These are phyloP conservation scores for Salmacisia buchloeana DNA, from an alignment of 1,284 basidiomycete species.

Conservation along the genomic window DNA sequence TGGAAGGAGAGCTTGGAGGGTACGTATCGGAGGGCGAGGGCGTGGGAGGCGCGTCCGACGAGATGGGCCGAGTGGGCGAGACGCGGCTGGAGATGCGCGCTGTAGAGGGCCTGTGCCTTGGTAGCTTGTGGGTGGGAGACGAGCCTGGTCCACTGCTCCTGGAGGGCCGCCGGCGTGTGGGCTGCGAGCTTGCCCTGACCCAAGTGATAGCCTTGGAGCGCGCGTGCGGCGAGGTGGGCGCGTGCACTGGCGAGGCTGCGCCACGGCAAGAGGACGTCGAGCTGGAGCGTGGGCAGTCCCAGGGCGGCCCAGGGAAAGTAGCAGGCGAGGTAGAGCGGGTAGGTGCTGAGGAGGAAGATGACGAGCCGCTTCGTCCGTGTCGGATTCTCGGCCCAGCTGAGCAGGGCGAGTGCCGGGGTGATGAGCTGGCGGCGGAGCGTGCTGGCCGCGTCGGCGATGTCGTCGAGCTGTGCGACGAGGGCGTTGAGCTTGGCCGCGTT, in stretches of 20 bases:
- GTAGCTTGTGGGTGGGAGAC: not conserved
- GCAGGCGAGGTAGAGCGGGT: constrained; percentile 43
- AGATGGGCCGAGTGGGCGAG: not conserved
- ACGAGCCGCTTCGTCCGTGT: constrained; percentile 27
- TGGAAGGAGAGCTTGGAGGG: constrained; percentile 11
- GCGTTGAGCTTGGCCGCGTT: constrained; percentile 28
- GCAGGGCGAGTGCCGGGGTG: constrained; percentile 24
- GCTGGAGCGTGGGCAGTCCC: constrained; percentile 6
- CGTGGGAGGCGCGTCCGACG: not conserved
- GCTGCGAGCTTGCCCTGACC: not conserved
- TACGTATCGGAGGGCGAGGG: not conserved
- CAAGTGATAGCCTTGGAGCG: not conserved
- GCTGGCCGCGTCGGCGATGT: constrained; percentile 43
- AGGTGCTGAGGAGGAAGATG: constrained; percentile 40
- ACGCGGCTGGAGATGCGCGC: not conserved
- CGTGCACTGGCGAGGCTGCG: not conserved
- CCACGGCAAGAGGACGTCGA: not conserved
- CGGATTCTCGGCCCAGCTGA: constrained; percentile 29
- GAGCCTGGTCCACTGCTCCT: not conserved
- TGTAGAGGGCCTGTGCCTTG: not conserved
- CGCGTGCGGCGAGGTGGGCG: no score
- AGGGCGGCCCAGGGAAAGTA: constrained; percentile 30
- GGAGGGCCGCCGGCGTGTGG: not conserved
- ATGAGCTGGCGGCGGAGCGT: constrained; percentile 24
- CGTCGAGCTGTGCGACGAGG: constrained; percentile 35